A percentile compares a stretch with the other conserved stretches of the same genome.
phyloP scores from a whole-genome alignment of 345 rosid species.

The Ceriops tagal region DNA sequence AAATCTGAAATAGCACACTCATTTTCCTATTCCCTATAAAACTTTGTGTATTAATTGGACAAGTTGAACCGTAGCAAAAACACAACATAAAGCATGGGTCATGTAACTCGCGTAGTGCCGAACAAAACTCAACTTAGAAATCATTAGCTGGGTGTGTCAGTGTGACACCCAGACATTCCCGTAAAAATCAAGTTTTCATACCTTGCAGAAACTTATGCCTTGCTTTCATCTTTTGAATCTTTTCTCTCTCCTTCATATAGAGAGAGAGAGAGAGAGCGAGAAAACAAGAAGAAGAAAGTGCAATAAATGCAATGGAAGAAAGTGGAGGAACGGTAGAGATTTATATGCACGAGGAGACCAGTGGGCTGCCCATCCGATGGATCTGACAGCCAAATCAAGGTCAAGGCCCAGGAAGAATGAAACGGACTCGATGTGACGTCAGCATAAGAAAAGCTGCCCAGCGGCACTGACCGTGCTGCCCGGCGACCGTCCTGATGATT shows the following conservation, averaged over 20 bases:
- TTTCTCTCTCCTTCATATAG: constrained; percentile 32
- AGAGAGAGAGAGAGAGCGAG: constrained; percentile 17
- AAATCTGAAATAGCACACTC: too few relatives aligned
- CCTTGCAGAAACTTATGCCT: constrained; percentile 42
- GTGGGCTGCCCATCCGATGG: constrained; percentile 31
- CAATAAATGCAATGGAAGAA: background rate
- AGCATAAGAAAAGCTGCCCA: constrained; percentile 11
- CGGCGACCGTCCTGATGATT: constrained; percentile 11
- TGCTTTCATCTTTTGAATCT: constrained; percentile 34
- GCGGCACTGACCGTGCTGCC: constrained; percentile 18
- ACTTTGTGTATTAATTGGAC: too few relatives aligned
- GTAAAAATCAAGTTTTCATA: constrained; percentile 10
- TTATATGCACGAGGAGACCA: constrained; percentile 14
- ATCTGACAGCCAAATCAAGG: constrained; percentile 33
- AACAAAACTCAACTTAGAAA: too few relatives aligned
- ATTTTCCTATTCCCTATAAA: too few relatives aligned
- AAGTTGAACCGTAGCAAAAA: too few relatives aligned
- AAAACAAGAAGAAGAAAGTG: background rate
- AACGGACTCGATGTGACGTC: constrained; percentile 17
- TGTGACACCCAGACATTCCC: constrained; percentile 5
- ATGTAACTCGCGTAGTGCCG: too few relatives aligned
- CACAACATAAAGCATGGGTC: too few relatives aligned
- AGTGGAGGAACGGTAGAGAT: constrained; percentile 3
- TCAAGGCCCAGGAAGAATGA: constrained; percentile 41
- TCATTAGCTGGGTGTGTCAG: too few relatives aligned